Base-by-base conservation (phyloP, 2,329 filamentous ascomycete species). In the Parafenestella ontariensis region DNA sequence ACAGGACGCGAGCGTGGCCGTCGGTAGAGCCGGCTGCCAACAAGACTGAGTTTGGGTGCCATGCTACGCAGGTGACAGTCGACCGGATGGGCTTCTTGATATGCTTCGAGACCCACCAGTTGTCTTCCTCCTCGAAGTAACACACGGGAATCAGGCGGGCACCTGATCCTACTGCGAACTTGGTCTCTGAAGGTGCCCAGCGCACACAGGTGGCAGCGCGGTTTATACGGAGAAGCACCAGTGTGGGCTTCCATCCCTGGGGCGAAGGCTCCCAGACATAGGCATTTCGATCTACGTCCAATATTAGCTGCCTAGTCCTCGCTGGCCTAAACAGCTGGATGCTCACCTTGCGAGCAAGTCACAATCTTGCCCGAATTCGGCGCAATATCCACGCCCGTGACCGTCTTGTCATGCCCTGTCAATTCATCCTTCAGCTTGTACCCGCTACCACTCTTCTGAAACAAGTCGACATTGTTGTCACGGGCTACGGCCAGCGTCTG, bases 41-140 rank as follows among this genome's bases (percentile, higher is more conserved):
- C 28, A 99, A 85, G 15, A 99, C 95, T 9, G 91, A 96, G 83
- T 99, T 99, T 31, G 95, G 95, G 78, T 99, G 95, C 95, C 95
- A 99, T 52, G 89, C 89, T 40, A 99, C 87, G 15, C 90, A 92
- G 51, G 95, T 98, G 69, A 99, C 94, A 52, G 95, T 99, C 76
- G 92, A 96, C 65, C 94, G 90, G 70, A 99, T 96, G 18, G 95
- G 95, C 85, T 98, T 99, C 87, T 98, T 98, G 73, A 99, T 81
- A 79, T 99, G 95, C 84, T 99, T 99, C 33, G 93, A 97, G 37
- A 99, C 94, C 95, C 95, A 99, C 95, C 95, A 99, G 82, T 99
- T 93, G 78, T 99, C 97, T 78, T 99, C 95, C 76, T 96, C 91
- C 74, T 99, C 95, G 69, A 99, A 99, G 82, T 98, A 98, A 83